Evolutionary conservation across 371 early-diverging fungal species (phyloP), one percentile per base, ranked within the genome.

Genomic region (Mortierella sp.): DNA sequence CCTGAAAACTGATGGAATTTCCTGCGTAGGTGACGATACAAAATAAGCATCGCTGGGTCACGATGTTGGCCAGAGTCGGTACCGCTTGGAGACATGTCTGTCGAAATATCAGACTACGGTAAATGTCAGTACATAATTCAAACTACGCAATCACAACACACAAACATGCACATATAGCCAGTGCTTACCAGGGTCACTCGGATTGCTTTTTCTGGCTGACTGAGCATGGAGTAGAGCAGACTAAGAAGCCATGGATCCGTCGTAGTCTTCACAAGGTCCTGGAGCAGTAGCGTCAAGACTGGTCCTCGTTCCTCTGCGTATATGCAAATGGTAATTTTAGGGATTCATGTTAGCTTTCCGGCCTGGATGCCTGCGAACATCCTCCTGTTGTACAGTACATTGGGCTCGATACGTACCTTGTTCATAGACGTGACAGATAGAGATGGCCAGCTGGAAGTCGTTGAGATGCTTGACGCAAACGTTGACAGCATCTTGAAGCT

Each of bases 361-460:
- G 14, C 55, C 18, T 38, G 16, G 0, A 10, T 6, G 51, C 4
- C 3, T 14, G 27, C 7, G 4, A 18, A 8, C 10, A 32, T 0
- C 54, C 1, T 51, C 18, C 12, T 35, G 21, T 18, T 41, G 43
- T 63, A 43, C 48, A 65, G 44, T 65, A 27, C 74, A 16, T n/a
- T 63, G 56, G 0, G 43, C 54, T 0, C 85, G 5, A 32, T 54
- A n/a, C 27, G 12, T 87, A 91, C 97, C 97, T 89, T 38, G 79
- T n/a, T 98, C 97, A 87, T 95, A 96, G 14, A 96, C 91, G 35
- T 99, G 90, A 77, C 97, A 97, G 12, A 99, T 90, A 3, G 96
- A 93, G 41, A 98, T 93, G 1, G 99, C 99, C 18, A 99, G 87
- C 86, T 97, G 98, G 38, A 94, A 88, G 83, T 99, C 99, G 32